Evolutionary conservation across 805 yeast genomes (phyloP).

Genomic region (Starmerella geochares): DNA sequence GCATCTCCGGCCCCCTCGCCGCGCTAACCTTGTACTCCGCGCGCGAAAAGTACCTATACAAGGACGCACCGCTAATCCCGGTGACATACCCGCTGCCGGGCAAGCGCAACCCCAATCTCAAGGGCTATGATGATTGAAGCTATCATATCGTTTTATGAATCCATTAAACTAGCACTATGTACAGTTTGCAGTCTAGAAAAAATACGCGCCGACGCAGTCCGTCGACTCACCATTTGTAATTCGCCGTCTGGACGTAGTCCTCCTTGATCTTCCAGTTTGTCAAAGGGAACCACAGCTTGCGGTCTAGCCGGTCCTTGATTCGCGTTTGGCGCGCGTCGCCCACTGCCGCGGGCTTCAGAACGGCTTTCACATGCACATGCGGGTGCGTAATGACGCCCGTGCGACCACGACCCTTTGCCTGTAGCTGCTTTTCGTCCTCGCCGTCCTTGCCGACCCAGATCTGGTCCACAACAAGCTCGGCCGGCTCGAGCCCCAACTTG

Average conservation of each 20-base stretch:
- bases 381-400: slow-evolving; percentile 67
- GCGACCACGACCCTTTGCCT: slow-evolving; percentile 84
- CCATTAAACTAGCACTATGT: neutral
- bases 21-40: slow-evolving; percentile 51
- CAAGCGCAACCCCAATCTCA: slow-evolving; percentile 26
- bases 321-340: slow-evolving; percentile 47
- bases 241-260: slow-evolving; percentile 28
- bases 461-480: slow-evolving; percentile 59
- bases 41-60: slow-evolving; percentile 57
- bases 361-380: slow-evolving; percentile 68
- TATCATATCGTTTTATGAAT: neutral
- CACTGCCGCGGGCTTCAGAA: slow-evolving; percentile 53
- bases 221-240: slow-evolving; percentile 32
- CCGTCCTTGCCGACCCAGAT: slow-evolving; percentile 94
- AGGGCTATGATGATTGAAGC: slow-evolving; percentile 32
- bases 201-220: neutral
- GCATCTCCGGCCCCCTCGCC: slow-evolving; percentile 56
- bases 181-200: neutral
- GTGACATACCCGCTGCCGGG: slow-evolving; percentile 34
- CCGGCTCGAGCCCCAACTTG: slow-evolving; percentile 46
- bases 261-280: slow-evolving; percentile 34
- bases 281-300: slow-evolving; percentile 43
- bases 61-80: slow-evolving; percentile 59
- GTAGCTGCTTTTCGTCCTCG: slow-evolving; percentile 54
- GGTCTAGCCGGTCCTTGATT: slow-evolving; percentile 37